Evolutionary conservation across 2,329 filamentous ascomycete species (phyloP), one percentile per base, ranked within the genome.

Genomic region (Pseudogymnoascus sp.): DNA sequence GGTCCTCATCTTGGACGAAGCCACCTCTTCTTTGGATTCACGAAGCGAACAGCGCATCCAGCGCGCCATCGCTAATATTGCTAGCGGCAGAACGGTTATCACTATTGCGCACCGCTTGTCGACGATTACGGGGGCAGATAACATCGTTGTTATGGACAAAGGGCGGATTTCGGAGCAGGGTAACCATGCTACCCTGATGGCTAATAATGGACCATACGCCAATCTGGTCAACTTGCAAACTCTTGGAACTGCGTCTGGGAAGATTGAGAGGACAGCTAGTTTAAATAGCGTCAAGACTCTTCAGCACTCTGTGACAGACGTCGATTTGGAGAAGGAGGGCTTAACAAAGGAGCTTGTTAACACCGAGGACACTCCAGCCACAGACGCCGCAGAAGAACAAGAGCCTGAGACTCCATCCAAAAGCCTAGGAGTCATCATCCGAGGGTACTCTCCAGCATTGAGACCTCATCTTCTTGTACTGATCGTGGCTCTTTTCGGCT

Each of bases 11-110:
- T 74, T 86, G 2, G 84, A 87, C 40, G 84, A 87, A 67, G 83
- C 84, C 3, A 87, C 84, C 1, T 79, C 82, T 0, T 78, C 84
- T 1, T 75, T 96, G 18, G 92, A 96, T 72, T 90, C 90, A 0
- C 89, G 92, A 67, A 96, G 91, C 0, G 92, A 96, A 73, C 88
- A 94, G 73, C 88, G 92, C 71, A 96, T 96, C 64, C 92, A 96
- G 74, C 83, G 87, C 61, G 91, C 92, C 25, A 83, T 97, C 29
- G 86, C 88, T 61, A 89, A 83, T 13, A 84, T 97, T 58, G 88
- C 90, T 9, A 81, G 87, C 66, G 91, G 90, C 55, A 88, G 93
- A 48, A 97, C 93, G 0, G 86, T 96, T 76, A 83, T 97, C 64
- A 91, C 97, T 45, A 97, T 97, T 76, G 93, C 93, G 75, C 91